Conservation (phyloP, 2,329 filamentous ascomycete genomes). For the Xenoacremonium recifei region DNA sequence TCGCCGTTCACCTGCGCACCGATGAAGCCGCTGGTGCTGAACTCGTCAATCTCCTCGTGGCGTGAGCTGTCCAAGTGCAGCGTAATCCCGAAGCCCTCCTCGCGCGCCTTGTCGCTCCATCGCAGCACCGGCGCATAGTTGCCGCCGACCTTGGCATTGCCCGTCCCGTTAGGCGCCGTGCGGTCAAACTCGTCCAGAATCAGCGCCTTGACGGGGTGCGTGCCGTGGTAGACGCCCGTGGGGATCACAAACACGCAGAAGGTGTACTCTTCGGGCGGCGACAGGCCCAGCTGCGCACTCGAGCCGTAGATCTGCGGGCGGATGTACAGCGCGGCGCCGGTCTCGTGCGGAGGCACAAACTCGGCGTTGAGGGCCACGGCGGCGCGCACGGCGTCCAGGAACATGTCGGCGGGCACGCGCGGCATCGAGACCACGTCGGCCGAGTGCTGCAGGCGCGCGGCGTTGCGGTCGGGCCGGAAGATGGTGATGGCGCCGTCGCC, state of each 20-base stretch:
- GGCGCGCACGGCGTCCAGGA: constrained; percentile 72
- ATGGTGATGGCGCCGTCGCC: constrained; percentile 70
- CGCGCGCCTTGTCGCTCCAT: constrained; percentile 78
- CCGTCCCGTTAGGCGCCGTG: constrained; percentile 85
- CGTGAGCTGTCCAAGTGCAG: constrained; percentile 86
- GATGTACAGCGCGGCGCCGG: constrained; percentile 89
- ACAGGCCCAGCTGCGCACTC: constrained; percentile 81
- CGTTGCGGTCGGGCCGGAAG: constrained; percentile 87
- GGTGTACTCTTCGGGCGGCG: constrained; percentile 86
- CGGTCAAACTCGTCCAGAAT: constrained; percentile 94
- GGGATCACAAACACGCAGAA: constrained; percentile 90
- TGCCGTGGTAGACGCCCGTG: constrained; percentile 91
- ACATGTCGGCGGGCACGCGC: constrained; percentile 71
- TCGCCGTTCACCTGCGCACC: constrained; percentile 64
- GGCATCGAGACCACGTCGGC: constrained; percentile 83
- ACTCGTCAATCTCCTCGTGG: constrained; percentile 88
- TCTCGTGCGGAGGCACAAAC: constrained; percentile 86
- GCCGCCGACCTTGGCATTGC: constrained; percentile 89
- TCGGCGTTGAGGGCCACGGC: constrained; percentile 87
- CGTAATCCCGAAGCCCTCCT: constrained; percentile 87
- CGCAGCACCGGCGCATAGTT: constrained; percentile 93
- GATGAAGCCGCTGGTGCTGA: constrained; percentile 91
- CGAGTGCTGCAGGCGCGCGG: constrained; percentile 78
- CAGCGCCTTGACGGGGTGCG: constrained; percentile 80
- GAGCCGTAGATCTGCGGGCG: constrained; percentile 86